phyloP scores from a whole-genome alignment of 2,329 filamentous ascomycete genomes.

The Colletotrichum phormii region DNA sequence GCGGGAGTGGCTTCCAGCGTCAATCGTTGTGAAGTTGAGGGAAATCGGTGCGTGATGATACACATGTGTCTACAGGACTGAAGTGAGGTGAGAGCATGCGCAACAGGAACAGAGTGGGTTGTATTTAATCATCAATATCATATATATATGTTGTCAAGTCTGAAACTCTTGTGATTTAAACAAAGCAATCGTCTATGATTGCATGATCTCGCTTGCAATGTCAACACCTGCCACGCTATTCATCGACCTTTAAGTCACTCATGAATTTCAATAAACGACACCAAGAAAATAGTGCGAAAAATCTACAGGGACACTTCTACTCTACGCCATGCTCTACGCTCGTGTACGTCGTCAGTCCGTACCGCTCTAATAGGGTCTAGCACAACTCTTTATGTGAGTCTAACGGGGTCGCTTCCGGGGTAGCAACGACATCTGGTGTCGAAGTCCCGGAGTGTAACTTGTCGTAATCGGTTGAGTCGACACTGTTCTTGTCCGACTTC shows the following conservation, averaged over 20 bases:
- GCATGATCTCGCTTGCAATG: not conserved
- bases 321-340: slow-evolving; percentile 17
- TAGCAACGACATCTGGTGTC: slow-evolving; percentile 37
- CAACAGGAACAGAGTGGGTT: no score
- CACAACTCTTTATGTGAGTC: slow-evolving; percentile 43
- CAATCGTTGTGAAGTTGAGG: no score
- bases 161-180: not conserved
- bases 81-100: no score
- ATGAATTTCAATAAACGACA: not conserved
- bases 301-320: not conserved
- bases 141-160: not conserved
- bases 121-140: not conserved
- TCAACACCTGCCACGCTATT: not conserved
- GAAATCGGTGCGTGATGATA: no score
- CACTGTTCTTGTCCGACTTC: slow-evolving; percentile 10
- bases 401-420: slow-evolving; percentile 46
- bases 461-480: slow-evolving; percentile 35
- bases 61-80: no score
- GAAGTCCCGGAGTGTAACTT: slow-evolving; percentile 35
- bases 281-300: not conserved
- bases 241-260: not conserved
- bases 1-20: no score
- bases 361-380: slow-evolving; percentile 8
- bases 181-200: not conserved
- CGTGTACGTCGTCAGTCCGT: slow-evolving; percentile 9